Percentiles rank a stretch among this genome's conserved stretches.
These are phyloP conservation scores for Camellia lanceoleosa DNA, from an alignment of 148 eudicot genomes.

Conservation along the genomic window DNA sequence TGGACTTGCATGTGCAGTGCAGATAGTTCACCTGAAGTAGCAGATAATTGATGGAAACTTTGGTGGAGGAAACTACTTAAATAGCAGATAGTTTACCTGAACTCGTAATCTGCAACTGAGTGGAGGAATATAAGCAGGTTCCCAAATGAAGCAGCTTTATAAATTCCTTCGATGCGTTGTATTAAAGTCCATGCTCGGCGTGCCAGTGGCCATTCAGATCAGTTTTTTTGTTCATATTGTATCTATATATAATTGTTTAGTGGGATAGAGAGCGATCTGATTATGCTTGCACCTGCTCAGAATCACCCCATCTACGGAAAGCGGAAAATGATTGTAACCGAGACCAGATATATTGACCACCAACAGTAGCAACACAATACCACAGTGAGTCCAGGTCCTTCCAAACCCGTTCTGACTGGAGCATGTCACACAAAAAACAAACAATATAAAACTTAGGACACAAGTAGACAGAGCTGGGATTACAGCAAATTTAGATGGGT, in stretches of 20 bases:
- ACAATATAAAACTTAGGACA: not conserved
- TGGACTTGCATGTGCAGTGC: too few species aligned
- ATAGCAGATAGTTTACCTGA: too few species aligned
- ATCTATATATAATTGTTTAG: not conserved
- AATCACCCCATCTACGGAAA: slow-evolving; percentile 30
- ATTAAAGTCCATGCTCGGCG: too few species aligned
- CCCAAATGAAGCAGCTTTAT: too few species aligned
- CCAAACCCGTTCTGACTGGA: slow-evolving; percentile 33
- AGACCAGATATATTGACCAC: slow-evolving; percentile 86
- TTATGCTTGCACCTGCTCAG: slow-evolving; percentile 46
- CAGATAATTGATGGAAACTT: too few species aligned
- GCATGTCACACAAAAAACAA: slow-evolving; percentile 16
- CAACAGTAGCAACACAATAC: slow-evolving; percentile 82
- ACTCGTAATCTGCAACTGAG: too few species aligned
- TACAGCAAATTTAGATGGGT: too few species aligned
- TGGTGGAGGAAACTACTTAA: too few species aligned
- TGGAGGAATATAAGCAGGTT: too few species aligned
- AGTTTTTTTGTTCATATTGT: not conserved
- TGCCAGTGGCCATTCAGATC: slow-evolving; percentile 9
- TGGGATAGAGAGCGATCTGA: not conserved
- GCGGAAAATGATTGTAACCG: slow-evolving; percentile 89
- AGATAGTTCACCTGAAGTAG: too few species aligned
- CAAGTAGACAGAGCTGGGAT: not conserved
- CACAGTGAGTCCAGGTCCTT: too few species aligned
- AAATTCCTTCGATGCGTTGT: too few species aligned